Conservation (phyloP, 768 basidiomycete species). For the Aureoboletus auriporus region DNA sequence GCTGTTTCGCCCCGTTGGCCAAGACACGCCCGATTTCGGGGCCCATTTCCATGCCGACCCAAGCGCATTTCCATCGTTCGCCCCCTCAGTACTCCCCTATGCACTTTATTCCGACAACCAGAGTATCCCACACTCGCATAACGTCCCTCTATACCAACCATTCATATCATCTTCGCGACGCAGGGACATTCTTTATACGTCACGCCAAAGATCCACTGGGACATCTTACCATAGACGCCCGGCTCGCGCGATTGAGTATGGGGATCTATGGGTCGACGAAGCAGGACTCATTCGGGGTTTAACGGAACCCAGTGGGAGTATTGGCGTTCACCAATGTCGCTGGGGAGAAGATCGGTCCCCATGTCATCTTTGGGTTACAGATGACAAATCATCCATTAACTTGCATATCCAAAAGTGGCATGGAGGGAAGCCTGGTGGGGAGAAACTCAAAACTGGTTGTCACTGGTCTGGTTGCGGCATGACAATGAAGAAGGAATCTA, state of each 20-base stretch:
- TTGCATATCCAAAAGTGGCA: conserved; percentile 19
- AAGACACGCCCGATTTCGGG: too few relatives aligned
- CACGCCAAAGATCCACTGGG: too few relatives aligned
- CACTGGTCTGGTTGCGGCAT: conserved; percentile 11
- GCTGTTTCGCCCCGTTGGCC: too few relatives aligned
- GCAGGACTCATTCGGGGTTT: conserved; percentile 5
- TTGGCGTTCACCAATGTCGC: conserved; percentile 7
- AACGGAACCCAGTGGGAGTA: background rate
- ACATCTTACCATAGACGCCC: background rate
- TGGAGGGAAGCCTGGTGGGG: conserved; percentile 2
- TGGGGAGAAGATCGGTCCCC: conserved; percentile 8
- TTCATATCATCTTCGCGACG: too few relatives aligned
- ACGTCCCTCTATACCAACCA: too few relatives aligned
- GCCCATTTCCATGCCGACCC: too few relatives aligned
- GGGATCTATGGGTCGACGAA: conserved; percentile 9
- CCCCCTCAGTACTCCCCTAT: background rate
- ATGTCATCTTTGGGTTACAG: conserved; percentile 15
- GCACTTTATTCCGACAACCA: background rate
- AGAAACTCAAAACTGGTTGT: conserved; percentile 7
- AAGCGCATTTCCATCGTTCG: too few relatives aligned
- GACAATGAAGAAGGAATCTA: conserved; percentile 22
- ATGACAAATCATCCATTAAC: conserved; percentile 11
- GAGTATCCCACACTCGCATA: too few relatives aligned
- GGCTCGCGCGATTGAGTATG: conserved; percentile 3
- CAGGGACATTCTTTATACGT: too few relatives aligned